These are phyloP conservation scores for Fusarium setosum DNA, from an alignment of 2,329 filamentous ascomycete genomes.

Conservation along the genomic window DNA sequence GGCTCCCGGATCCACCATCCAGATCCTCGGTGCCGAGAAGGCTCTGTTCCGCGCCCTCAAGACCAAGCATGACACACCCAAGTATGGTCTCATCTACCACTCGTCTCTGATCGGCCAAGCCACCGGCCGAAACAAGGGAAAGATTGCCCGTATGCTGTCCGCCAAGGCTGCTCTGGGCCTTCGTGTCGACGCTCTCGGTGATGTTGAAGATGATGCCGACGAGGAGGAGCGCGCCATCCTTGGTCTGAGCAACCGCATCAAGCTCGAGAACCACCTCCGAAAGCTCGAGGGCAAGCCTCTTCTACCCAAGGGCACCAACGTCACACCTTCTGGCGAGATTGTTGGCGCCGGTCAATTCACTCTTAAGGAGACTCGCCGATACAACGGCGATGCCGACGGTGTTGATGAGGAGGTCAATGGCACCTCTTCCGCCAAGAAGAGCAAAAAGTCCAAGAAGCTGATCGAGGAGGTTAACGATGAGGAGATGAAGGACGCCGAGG, in stretches of 20 bases:
- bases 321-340: conserved; percentile 77
- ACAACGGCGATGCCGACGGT: conserved; percentile 94
- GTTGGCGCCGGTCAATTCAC: conserved; percentile 82
- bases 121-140: conserved; percentile 98
- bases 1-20: conserved; percentile 93
- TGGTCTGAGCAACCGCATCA: conserved; percentile 77
- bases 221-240: conserved; percentile 91
- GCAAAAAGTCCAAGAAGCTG: conserved; percentile 56
- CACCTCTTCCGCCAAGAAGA: conserved; percentile 47
- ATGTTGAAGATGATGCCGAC: conserved; percentile 73
- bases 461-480: conserved; percentile 56
- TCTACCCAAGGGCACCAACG: conserved; percentile 78
- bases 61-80: conserved; percentile 99
- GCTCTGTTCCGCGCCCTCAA: conserved; percentile 97
- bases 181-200: conserved; percentile 82
- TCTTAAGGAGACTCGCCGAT: conserved; percentile 91
- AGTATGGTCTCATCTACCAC: conserved; percentile 96
- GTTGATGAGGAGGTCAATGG: conserved; percentile 68
- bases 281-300: conserved; percentile 91
- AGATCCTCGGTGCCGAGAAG: conserved; percentile 99
- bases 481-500: conserved; percentile 58
- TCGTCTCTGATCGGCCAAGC: conserved; percentile 95
- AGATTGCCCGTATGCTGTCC: conserved; percentile 96
- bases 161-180: conserved; percentile 94
- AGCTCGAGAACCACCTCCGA: conserved; percentile 81